A percentile compares a stretch with the other conserved stretches of the same genome.
phyloP scores from a whole-genome alignment of 495 filamentous ascomycete species.

The Xylaria venustula region DNA sequence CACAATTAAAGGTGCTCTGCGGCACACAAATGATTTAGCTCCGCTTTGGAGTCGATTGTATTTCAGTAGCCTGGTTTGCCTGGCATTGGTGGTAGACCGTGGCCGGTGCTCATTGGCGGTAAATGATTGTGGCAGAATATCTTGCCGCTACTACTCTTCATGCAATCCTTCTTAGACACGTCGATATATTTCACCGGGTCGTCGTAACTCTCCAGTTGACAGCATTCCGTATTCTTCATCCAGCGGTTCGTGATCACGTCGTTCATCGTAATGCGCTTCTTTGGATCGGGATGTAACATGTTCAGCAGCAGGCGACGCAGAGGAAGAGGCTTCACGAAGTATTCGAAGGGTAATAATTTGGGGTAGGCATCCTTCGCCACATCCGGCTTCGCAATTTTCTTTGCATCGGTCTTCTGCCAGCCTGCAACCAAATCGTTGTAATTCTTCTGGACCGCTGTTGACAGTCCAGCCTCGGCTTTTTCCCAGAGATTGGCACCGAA shows the following conservation, averaged over 20 bases:
- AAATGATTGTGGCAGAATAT: conserved; percentile 52
- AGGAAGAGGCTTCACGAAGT: conserved; percentile 48
- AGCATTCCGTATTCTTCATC: conserved; percentile 70
- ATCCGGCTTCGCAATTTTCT: conserved; percentile 44
- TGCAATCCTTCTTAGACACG: conserved; percentile 48
- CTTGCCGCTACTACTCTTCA: conserved; percentile 37
- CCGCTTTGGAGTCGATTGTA: background rate
- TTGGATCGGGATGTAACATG: conserved; percentile 74
- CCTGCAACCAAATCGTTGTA: conserved; percentile 60
- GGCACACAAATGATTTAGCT: background rate
- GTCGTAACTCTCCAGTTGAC: conserved; percentile 60
- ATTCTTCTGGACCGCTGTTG: conserved; percentile 28
- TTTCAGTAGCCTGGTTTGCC: conserved; percentile 45
- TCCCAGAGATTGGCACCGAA: conserved; percentile 66
- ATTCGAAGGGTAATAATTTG: conserved; percentile 46
- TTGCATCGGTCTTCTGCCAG: conserved; percentile 60
- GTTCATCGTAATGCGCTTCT: conserved; percentile 61
- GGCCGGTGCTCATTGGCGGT: conserved; percentile 39
- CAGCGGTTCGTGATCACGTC: conserved; percentile 60
- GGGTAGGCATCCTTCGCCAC: conserved; percentile 52
- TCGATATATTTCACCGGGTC: conserved; percentile 52
- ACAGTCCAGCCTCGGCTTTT: conserved; percentile 47
- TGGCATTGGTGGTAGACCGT: conserved; percentile 48
- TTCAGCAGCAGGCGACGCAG: conserved; percentile 64
- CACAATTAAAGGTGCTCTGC: background rate